Conservation (phyloP, 1,284 basidiomycete species). For the Rhodotorula sp. region DNA sequence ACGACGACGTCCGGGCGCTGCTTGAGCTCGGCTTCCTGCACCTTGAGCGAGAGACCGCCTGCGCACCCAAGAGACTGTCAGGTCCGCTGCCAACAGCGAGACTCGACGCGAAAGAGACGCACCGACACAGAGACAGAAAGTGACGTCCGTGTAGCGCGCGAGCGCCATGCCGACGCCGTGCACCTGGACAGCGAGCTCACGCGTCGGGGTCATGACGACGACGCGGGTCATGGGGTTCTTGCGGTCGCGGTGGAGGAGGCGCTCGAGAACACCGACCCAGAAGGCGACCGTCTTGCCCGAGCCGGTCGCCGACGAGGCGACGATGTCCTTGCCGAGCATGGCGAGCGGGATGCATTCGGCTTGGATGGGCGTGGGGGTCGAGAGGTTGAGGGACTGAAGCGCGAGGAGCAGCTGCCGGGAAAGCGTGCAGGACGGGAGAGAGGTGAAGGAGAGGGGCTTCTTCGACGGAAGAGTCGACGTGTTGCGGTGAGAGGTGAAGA, state of each 20-base stretch:
- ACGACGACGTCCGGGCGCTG: conserved; percentile 88
- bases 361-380: conserved; percentile 92
- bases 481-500: conserved; percentile 50
- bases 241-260: conserved; percentile 83
- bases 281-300: conserved; percentile 97
- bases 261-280: conserved; percentile 88
- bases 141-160: conserved; percentile 81
- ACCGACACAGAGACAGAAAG: conserved; percentile 87
- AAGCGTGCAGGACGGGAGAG: conserved; percentile 83
- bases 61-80: conserved; percentile 1
- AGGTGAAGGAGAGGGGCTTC: conserved; percentile 35
- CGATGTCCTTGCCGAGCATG: conserved; percentile 89
- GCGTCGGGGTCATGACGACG: conserved; percentile 86
- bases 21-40: conserved; percentile 81
- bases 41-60: conserved; percentile 89
- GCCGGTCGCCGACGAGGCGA: conserved; percentile 91
- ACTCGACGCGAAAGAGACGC: conserved; percentile 45
- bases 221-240: conserved; percentile 85
- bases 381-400: conserved; percentile 75
- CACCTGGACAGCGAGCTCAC: conserved; percentile 92
- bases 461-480: conserved; percentile 12
- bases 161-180: conserved; percentile 85
- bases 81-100: neutral
- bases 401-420: conserved; percentile 86
- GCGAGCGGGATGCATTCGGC: conserved; percentile 88